phyloP scores from a whole-genome alignment of 2,329 filamentous ascomycete genomes.

The Pseudogymnoascus sp. region DNA sequence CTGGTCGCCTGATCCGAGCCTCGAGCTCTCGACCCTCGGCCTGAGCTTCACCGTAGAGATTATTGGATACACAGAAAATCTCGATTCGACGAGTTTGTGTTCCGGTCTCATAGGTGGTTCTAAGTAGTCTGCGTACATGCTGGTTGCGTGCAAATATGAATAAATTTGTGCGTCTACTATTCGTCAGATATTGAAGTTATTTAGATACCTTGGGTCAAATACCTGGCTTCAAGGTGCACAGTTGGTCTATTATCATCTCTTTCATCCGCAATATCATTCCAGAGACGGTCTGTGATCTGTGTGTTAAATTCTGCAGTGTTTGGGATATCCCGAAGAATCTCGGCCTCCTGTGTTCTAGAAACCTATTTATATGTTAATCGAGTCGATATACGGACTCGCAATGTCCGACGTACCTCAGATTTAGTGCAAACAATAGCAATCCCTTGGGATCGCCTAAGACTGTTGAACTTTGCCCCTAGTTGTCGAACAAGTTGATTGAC shows the following conservation, averaged over 20 bases:
- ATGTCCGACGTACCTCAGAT: slow-evolving; percentile 11
- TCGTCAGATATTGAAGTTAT: background rate
- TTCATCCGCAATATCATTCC: background rate
- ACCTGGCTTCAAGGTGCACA: background rate
- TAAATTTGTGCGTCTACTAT: slow-evolving; percentile 7
- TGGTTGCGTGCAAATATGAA: slow-evolving; percentile 13
- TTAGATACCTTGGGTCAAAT: background rate
- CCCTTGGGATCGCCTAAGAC: slow-evolving; percentile 12
- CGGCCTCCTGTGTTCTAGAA: slow-evolving; percentile 1
- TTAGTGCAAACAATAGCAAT: slow-evolving; percentile 15
- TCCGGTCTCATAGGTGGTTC: slow-evolving; percentile 4
- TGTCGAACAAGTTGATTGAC: slow-evolving; percentile 11
- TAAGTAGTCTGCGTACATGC: slow-evolving; percentile 9
- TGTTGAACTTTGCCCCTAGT: slow-evolving; percentile 13
- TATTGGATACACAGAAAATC: slow-evolving; percentile 15
- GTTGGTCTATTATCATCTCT: background rate
- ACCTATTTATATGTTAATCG: slow-evolving; percentile 4
- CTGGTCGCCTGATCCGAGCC: background rate
- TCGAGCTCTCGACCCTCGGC: background rate
- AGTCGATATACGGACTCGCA: background rate
- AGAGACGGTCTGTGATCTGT: background rate
- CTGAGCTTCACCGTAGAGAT: slow-evolving; percentile 4
- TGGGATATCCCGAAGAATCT: slow-evolving; percentile 13
- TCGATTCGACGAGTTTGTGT: slow-evolving; percentile 8
- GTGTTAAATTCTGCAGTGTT: slow-evolving; percentile 11